A percentile compares a stretch with the other conserved stretches of the same genome.
Evolutionary conservation across 352 stramenopile genomes (phyloP).

Genomic region (Albugo candida): DNA sequence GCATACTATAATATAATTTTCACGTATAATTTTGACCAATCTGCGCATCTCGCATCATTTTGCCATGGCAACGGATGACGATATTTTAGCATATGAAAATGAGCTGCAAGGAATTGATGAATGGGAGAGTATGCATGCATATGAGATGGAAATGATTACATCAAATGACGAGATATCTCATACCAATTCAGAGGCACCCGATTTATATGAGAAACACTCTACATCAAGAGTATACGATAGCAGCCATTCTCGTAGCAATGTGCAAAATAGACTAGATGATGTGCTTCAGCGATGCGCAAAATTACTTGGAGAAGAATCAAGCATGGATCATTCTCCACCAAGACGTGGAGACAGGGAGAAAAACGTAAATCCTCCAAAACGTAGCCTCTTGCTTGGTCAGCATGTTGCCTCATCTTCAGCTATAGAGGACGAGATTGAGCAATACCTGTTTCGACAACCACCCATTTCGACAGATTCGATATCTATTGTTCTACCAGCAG

Average conservation of each 20-base stretch:
- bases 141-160: slow-evolving; percentile 72
- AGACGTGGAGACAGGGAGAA: not conserved
- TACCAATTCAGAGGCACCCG: slow-evolving; percentile 7
- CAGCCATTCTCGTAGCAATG: not conserved
- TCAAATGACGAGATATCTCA: slow-evolving; percentile 26
- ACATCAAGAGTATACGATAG: not conserved
- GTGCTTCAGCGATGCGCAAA: slow-evolving; percentile 40
- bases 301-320: slow-evolving; percentile 25
- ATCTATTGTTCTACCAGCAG: slow-evolving; percentile 5
- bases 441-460: slow-evolving; percentile 3
- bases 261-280: slow-evolving; percentile 23
- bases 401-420: slow-evolving; percentile 31
- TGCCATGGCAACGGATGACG: slow-evolving; percentile 31
- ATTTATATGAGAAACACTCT: not conserved
- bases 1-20: not conserved
- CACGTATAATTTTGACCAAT: slow-evolving; percentile 12
- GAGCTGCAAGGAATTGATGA: slow-evolving; percentile 59
- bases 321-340: not conserved
- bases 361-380: not conserved
- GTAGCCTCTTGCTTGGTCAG: slow-evolving; percentile 34
- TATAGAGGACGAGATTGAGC: slow-evolving; percentile 24
- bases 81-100: slow-evolving; percentile 60
- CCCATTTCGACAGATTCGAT: too few species aligned
- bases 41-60: slow-evolving; percentile 12
- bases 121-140: slow-evolving; percentile 63